phyloP scores from a whole-genome alignment of 2,329 filamentous ascomycete species.

The Aspergillus sp. region DNA sequence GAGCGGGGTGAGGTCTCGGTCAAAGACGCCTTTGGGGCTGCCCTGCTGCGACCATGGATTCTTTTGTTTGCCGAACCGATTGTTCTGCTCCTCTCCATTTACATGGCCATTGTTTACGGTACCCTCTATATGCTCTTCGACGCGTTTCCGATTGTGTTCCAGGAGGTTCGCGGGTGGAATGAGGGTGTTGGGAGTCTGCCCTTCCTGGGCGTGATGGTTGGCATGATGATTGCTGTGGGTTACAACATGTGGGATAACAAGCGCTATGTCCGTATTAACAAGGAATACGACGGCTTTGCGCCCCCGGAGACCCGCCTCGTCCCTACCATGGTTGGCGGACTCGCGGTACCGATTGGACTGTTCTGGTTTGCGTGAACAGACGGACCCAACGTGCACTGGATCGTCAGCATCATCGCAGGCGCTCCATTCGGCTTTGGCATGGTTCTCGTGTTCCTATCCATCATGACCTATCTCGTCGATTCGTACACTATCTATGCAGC shows the following conservation, averaged over 20 bases:
- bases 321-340: conserved; percentile 37
- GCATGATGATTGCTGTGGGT: conserved; percentile 22
- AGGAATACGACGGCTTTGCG: conserved; percentile 44
- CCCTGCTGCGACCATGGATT: conserved; percentile 37
- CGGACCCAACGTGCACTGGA: conserved; percentile 30
- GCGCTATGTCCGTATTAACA: conserved; percentile 26
- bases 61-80: conserved; percentile 42
- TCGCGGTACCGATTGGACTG: conserved; percentile 43
- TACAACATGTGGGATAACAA: conserved; percentile 28
- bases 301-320: conserved; percentile 48
- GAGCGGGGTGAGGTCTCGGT: conserved; percentile 32
- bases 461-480: conserved; percentile 32
- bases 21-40: conserved; percentile 31
- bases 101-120: conserved; percentile 41
- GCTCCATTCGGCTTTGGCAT: conserved; percentile 28
- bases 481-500: conserved; percentile 31
- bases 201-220: conserved; percentile 35
- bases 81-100: conserved; percentile 36
- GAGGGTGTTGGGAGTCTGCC: conserved; percentile 37
- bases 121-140: conserved; percentile 42
- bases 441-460: conserved; percentile 24
- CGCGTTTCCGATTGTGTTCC: conserved; percentile 41
- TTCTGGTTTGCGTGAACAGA: conserved; percentile 52
- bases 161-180: conserved; percentile 35
- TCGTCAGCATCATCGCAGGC: conserved; percentile 21